Conservation (phyloP, 495 filamentous ascomycete genomes). For the Alectoria sarmentosa region DNA sequence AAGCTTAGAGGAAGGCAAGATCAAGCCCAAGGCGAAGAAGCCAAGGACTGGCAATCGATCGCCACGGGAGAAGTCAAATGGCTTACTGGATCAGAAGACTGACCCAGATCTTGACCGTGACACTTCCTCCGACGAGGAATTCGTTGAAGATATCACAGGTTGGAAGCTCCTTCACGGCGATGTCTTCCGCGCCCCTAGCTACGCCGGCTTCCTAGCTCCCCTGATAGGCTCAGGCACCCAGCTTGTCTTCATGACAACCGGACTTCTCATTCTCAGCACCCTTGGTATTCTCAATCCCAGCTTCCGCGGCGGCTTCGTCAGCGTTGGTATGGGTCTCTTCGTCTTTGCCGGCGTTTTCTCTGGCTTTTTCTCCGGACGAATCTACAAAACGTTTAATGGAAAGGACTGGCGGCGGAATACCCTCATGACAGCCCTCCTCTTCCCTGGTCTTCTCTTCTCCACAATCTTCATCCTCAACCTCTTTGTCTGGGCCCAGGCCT, state of each 20-base stretch:
- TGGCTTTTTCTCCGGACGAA: constrained; percentile 81
- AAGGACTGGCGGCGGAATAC: constrained; percentile 74
- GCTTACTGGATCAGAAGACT: constrained; percentile 58
- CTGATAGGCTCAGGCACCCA: constrained; percentile 87
- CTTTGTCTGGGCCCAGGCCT: constrained; percentile 91
- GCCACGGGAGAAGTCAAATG: constrained; percentile 48
- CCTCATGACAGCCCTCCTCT: constrained; percentile 72
- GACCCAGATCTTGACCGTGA: constrained; percentile 58
- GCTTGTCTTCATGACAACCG: constrained; percentile 76
- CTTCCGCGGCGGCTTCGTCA: constrained; percentile 88
- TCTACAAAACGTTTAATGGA: constrained; percentile 85
- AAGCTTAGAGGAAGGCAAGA: constrained; percentile 60
- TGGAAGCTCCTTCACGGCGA: constrained; percentile 96
- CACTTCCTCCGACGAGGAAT: constrained; percentile 65
- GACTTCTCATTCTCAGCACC: constrained; percentile 71
- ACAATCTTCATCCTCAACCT: constrained; percentile 82
- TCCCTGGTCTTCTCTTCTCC: constrained; percentile 75
- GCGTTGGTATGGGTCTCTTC: constrained; percentile 79
- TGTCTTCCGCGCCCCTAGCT: constrained; percentile 75
- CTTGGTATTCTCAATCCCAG: constrained; percentile 83
- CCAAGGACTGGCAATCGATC: constrained; percentile 37
- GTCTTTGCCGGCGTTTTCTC: constrained; percentile 84
- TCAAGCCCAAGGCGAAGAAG: constrained; percentile 42
- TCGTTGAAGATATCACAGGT: constrained; percentile 75
- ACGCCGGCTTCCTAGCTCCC: constrained; percentile 74